phyloP scores from a whole-genome alignment of 2,329 filamentous ascomycete species.

The Berkeleyomyces rouxiae region DNA sequence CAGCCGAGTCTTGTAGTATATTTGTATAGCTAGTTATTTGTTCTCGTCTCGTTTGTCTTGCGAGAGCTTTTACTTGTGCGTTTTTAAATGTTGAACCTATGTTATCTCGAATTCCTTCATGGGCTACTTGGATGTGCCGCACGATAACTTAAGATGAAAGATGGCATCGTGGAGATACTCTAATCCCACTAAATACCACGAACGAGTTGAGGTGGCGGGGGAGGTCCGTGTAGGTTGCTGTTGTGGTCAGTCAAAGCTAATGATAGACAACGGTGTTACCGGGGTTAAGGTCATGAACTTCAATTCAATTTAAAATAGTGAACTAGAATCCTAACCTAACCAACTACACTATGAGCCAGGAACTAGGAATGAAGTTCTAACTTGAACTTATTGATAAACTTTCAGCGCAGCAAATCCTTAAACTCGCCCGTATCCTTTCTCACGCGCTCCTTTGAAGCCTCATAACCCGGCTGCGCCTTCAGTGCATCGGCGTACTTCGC shows the following conservation, averaged over 20 bases:
- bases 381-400: background rate
- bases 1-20: too few species aligned
- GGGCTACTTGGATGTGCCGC: too few species aligned
- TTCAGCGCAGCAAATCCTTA: slow-evolving; percentile 12
- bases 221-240: slow-evolving; percentile 4
- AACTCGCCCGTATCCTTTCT: slow-evolving; percentile 30
- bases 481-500: slow-evolving; percentile 4
- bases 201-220: background rate
- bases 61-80: too few species aligned
- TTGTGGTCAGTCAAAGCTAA: background rate
- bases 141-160: slow-evolving; percentile 5
- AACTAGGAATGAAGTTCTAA: too few species aligned
- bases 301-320: background rate
- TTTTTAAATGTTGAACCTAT: too few species aligned
- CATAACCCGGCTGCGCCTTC: slow-evolving; percentile 28
- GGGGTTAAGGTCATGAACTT: background rate
- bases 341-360: too few species aligned
- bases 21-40: too few species aligned
- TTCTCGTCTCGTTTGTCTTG: too few species aligned
- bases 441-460: slow-evolving; percentile 31
- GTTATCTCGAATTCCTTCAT: too few species aligned
- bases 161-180: background rate
- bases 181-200: background rate
- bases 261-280: background rate
- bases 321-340: too few species aligned